These are phyloP conservation scores for Rheum nobile DNA, from an alignment of 148 eudicot species.

Conservation along the genomic window DNA sequence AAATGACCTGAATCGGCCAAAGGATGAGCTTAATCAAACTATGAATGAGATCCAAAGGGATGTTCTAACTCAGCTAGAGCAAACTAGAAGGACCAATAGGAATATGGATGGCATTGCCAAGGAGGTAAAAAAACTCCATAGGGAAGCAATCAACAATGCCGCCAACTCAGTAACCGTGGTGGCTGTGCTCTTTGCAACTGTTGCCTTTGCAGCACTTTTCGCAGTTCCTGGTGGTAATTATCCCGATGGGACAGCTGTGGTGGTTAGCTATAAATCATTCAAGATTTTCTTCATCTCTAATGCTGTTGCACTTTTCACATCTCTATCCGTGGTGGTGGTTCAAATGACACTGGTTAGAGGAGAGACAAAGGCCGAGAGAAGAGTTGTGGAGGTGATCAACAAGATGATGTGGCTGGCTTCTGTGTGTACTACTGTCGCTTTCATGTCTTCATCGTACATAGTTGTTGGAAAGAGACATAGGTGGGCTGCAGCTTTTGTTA, in stretches of 20 bases:
- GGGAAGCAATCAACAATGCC: slow-evolving; percentile 56
- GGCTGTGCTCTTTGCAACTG: slow-evolving; percentile 64
- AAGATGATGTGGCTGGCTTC: slow-evolving; percentile 83
- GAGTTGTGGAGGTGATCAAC: slow-evolving; percentile 60
- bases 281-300: slow-evolving; percentile 53
- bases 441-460: slow-evolving; percentile 51
- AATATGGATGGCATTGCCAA: slow-evolving; percentile 60
- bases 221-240: slow-evolving; percentile 57
- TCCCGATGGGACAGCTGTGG: slow-evolving; percentile 41
- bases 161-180: slow-evolving; percentile 65
- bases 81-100: slow-evolving; percentile 51
- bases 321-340: slow-evolving; percentile 62
- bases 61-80: slow-evolving; percentile 55
- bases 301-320: slow-evolving; percentile 55
- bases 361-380: slow-evolving; percentile 52
- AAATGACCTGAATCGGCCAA: slow-evolving; percentile 49
- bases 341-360: slow-evolving; percentile 65
- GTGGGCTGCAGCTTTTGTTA: slow-evolving; percentile 52
- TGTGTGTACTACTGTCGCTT: slow-evolving; percentile 54
- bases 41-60: slow-evolving; percentile 53
- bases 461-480: slow-evolving; percentile 39
- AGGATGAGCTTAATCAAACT: slow-evolving; percentile 51
- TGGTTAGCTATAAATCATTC: slow-evolving; percentile 25
- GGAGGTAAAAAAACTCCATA: slow-evolving; percentile 52
- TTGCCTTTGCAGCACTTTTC: slow-evolving; percentile 58